Evolutionary conservation across 495 filamentous ascomycete genomes (phyloP), one percentile per base, ranked within the genome.

Genomic region (Melanomma pulvis-pyrius): DNA sequence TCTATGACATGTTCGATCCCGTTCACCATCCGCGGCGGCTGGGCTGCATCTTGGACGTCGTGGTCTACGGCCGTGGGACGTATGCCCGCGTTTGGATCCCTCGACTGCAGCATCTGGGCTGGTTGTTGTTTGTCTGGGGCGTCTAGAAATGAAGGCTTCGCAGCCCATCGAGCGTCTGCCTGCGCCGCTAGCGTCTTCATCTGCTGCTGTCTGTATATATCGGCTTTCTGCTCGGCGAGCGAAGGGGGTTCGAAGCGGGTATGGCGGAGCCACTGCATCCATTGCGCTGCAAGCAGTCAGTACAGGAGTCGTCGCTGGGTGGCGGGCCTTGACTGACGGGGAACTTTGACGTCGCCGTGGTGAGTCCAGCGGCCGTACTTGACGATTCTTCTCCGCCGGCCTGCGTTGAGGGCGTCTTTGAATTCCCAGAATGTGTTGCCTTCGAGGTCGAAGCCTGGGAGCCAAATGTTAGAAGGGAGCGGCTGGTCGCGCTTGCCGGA

Each of bases 391-490:
- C 86, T 76, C 41, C 77, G 75, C 21, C 82, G 81, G 19, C 76
- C 73, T 62, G 80, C 73, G 26, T 84, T 82, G 8, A 88, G 68
- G 5, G 80, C 76, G 71, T 92, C 86, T 63, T 86, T 87, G 79
- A 96, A 93, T 74, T 96, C 92, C 92, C 93, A 98, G 79, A 87
- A 98, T 25, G 92, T 97, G 78, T 97, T 98, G 22, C 92, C 92
- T 39, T 84, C 69, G 30, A 97, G 86, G 77, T 98, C 94, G 65
- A 84, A 80, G 68, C 94, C 93, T 96, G 70, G 39, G n/a, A 15
- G n/a, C 46, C 7, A 8, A 32, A 13, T 54, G 41, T 65, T 22
- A 65, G 55, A 28, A 28, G 15, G 9, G 39, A 15, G 39, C 9
- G 17, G 39, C 17, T 44, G 39, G 39, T 15, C 39, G 39, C 39